Conservation (phyloP, 2,329 filamentous ascomycete species). For the Fusarium secorum region DNA sequence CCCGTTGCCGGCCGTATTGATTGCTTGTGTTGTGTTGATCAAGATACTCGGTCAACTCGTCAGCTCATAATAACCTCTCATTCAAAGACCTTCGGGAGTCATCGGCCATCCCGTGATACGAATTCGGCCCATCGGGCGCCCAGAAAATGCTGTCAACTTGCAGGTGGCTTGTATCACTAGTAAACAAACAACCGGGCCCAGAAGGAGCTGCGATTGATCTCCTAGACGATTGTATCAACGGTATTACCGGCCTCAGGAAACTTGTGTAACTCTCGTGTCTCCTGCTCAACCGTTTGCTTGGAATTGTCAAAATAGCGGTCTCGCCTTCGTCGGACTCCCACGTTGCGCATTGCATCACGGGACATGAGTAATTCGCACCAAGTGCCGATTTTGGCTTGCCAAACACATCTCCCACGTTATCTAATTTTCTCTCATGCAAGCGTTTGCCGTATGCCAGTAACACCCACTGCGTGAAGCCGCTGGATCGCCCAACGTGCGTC, state of each 20-base stretch:
- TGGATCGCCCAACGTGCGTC: constrained; percentile 29
- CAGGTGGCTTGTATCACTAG: constrained; percentile 23
- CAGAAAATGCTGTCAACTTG: constrained; percentile 12
- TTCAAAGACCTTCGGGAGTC: not conserved
- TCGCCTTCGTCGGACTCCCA: constrained; percentile 13
- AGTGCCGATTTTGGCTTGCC: not conserved
- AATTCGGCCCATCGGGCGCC: constrained; percentile 18
- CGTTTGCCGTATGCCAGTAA: not conserved
- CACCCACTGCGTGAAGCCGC: constrained; percentile 23
- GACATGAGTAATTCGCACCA: not conserved
- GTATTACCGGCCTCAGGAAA: constrained; percentile 18
- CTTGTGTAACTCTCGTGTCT: constrained; percentile 40
- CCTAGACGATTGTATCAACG: not conserved
- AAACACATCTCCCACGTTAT: not conserved
- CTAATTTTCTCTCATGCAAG: not conserved
- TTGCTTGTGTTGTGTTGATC: not conserved
- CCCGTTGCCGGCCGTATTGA: constrained; percentile 6
- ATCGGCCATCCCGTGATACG: constrained; percentile 25
- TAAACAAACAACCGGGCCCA: constrained; percentile 2
- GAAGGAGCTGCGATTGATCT: not conserved
- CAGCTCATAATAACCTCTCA: constrained; percentile 4
- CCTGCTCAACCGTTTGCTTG: constrained; percentile 30
- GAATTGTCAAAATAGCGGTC: constrained; percentile 9
- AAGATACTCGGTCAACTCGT: not conserved
- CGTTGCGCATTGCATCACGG: constrained; percentile 35